Evolutionary conservation across 345 rosid species (phyloP), one percentile per base, ranked within the genome.

Genomic region (Populus deltoides): DNA sequence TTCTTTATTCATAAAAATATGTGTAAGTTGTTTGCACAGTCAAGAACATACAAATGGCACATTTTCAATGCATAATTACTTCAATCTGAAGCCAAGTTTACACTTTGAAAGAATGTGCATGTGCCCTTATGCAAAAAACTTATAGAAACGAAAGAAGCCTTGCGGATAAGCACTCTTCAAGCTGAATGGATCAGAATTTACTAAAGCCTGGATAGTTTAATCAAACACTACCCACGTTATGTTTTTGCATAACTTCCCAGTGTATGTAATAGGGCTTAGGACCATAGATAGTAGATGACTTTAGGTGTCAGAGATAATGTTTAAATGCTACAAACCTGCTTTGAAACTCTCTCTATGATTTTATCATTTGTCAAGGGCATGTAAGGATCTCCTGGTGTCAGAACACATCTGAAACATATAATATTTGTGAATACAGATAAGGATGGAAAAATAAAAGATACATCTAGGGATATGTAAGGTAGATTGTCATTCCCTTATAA

Each of bases 381-480:
- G 86, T 95, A 93, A 0, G 99, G 99, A 81, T 95, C 97, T 43
- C 99, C 98, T 0, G 99, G 99, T 3, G 99, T 95, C 72, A 95
- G 83, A 66, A 95, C 98, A 71, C 98, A 95, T 75, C 98, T 95
- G 90, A 71, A 79, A 86, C 65, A 47, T 76, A 68, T 69, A 27
- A 41, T 68, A 74, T 62, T 18, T 63, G 70, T 38, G 62, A 61
- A 33, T 12, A 41, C 0, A 31, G 49, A 68, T 53, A 29, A 55
- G 7, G 41, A 43, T 11, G 51, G 29, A 18, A 16, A 33, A 20
- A 24, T 15, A 16, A 74, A 22, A 59, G 63, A 59, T n/a, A 59
- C n/a, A 31, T 20, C 16, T 15, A 35, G 36, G 8, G 35, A 49
- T 3, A 25, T 8, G 20, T 33, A 43, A 22, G 20, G 25, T 22